Evolutionary conservation across 495 filamentous ascomycete species (phyloP).

Genomic region (Cercophora scortea): DNA sequence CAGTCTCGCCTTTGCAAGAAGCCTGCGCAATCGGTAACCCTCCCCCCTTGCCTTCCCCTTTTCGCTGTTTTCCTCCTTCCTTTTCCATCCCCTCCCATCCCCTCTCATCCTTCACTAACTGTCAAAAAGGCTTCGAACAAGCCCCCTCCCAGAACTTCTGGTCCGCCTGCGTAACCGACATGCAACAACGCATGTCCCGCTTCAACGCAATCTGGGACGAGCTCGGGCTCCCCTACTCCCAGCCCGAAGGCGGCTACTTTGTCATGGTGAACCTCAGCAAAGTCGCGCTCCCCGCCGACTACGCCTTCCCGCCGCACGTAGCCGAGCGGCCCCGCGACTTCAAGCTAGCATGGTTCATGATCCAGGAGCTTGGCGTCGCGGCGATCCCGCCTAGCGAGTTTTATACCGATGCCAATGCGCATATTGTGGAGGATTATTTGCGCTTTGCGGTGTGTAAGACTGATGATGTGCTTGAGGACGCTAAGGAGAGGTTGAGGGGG

Average conservation of each 20-base stretch:
- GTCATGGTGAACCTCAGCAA: constrained; percentile 86
- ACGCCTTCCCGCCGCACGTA: constrained; percentile 84
- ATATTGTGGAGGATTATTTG: constrained; percentile 85
- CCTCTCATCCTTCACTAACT: background rate
- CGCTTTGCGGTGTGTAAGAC: constrained; percentile 97
- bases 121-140: constrained; percentile 61
- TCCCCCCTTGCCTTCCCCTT: too few species aligned
- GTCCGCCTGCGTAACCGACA: constrained; percentile 73
- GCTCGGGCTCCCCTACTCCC: constrained; percentile 81
- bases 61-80: too few species aligned
- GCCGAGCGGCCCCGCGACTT: constrained; percentile 82
- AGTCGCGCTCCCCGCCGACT: constrained; percentile 71
- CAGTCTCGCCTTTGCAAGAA: constrained; percentile 88
- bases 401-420: constrained; percentile 74
- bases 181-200: constrained; percentile 78
- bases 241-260: constrained; percentile 95
- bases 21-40: constrained; percentile 72
- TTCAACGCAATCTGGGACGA: constrained; percentile 89
- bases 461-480: constrained; percentile 78
- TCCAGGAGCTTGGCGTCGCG: constrained; percentile 90
- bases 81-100: too few species aligned
- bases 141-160: constrained; percentile 83
- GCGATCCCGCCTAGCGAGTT: constrained; percentile 97
- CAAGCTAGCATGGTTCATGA: constrained; percentile 90
- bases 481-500: constrained; percentile 80